These are phyloP conservation scores for Hymenotorrendiella dingleyae DNA, from an alignment of 2,329 filamentous ascomycete species.

Conservation along the genomic window DNA sequence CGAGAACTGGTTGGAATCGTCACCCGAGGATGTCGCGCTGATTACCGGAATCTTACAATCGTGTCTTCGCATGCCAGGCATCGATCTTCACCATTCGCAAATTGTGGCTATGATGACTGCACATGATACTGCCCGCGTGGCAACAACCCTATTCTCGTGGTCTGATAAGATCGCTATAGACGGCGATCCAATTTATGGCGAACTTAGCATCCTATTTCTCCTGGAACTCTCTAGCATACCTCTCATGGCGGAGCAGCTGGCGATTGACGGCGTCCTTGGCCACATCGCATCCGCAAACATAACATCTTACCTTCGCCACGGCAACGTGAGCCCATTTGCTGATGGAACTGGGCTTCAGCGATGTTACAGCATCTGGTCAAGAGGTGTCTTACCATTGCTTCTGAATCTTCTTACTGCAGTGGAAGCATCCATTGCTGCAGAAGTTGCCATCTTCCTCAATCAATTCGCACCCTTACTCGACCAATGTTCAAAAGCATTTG, in stretches of 20 bases:
- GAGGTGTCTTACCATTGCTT: slow-evolving; percentile 79
- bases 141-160: slow-evolving; percentile 88
- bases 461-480: slow-evolving; percentile 76
- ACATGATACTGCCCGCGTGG: slow-evolving; percentile 72
- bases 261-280: slow-evolving; percentile 76
- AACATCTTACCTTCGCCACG: slow-evolving; percentile 67
- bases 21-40: slow-evolving; percentile 77
- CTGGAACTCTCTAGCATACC: slow-evolving; percentile 80
- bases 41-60: slow-evolving; percentile 85
- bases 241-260: slow-evolving; percentile 79
- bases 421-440: slow-evolving; percentile 72
- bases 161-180: slow-evolving; percentile 73
- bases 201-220: slow-evolving; percentile 83
- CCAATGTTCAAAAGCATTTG: slow-evolving; percentile 67
- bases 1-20: slow-evolving; percentile 57
- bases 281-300: slow-evolving; percentile 76
- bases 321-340: slow-evolving; percentile 71
- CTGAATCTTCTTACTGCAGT: slow-evolving; percentile 83
- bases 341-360: slow-evolving; percentile 61
- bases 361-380: slow-evolving; percentile 84
- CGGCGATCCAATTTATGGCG: slow-evolving; percentile 85
- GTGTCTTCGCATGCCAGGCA: slow-evolving; percentile 70
- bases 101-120: slow-evolving; percentile 64
- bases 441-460: slow-evolving; percentile 82
- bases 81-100: slow-evolving; percentile 64